Conservation (phyloP, 2,329 filamentous ascomycete species). For the Rachicladosporium sp. region DNA sequence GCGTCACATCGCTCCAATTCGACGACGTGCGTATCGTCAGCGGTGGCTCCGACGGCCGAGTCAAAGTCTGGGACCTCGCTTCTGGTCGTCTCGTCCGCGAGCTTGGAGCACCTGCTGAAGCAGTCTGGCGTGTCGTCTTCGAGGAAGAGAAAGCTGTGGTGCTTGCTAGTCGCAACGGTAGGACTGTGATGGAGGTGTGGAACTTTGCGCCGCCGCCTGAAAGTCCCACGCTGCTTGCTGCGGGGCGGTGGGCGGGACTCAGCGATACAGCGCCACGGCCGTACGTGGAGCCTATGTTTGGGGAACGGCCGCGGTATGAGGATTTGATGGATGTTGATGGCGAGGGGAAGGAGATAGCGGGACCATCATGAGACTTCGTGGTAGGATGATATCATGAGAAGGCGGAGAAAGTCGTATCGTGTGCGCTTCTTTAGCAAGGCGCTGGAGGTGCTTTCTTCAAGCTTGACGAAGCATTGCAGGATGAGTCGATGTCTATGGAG, state of each 20-base stretch:
- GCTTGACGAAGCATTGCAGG: too few relatives aligned
- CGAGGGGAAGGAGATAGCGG: background rate
- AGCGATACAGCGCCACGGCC: conserved; percentile 6
- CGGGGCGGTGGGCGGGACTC: conserved; percentile 1
- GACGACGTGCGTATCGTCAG: conserved; percentile 92
- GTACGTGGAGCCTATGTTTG: conserved; percentile 19
- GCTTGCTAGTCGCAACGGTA: conserved; percentile 69
- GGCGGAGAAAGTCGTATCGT: too few relatives aligned
- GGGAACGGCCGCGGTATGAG: conserved; percentile 14
- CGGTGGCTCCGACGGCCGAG: conserved; percentile 90
- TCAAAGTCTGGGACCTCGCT: conserved; percentile 96
- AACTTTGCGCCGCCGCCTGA: conserved; percentile 79
- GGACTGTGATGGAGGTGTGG: conserved; percentile 98
- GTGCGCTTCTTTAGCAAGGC: too few relatives aligned
- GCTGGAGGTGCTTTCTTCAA: too few relatives aligned
- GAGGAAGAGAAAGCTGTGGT: conserved; percentile 98
- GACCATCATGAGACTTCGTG: background rate
- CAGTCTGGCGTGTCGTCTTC: conserved; percentile 95
- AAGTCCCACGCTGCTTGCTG: conserved; percentile 7
- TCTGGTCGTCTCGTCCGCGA: conserved; percentile 84
- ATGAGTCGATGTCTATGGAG: too few relatives aligned
- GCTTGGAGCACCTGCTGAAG: conserved; percentile 80
- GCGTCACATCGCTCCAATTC: conserved; percentile 93
- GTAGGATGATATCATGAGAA: too few relatives aligned
- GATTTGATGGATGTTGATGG: background rate